These are phyloP conservation scores for Saccharum hybrid DNA, from an alignment of 202 grass and related monocot genomes.

Conservation along the genomic window DNA sequence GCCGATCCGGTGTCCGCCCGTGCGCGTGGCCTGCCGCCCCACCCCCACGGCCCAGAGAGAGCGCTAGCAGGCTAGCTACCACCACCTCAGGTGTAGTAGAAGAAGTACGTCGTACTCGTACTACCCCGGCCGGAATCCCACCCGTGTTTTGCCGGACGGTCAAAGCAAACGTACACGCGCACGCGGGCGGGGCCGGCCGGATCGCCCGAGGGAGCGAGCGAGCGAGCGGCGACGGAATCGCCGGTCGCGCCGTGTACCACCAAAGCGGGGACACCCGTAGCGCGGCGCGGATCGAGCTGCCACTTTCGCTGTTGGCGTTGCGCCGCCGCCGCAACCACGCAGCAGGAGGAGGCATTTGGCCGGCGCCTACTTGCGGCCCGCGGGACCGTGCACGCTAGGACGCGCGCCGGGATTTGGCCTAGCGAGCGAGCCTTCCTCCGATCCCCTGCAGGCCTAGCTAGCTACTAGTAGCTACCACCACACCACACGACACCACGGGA, in stretches of 20 bases:
- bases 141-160: background rate
- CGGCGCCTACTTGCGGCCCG: background rate
- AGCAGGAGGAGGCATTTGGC: background rate
- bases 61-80: too few relatives aligned
- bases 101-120: too few relatives aligned
- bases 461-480: background rate
- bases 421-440: too few relatives aligned
- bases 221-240: constrained; percentile 38
- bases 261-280: constrained; percentile 63
- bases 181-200: background rate
- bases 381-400: background rate
- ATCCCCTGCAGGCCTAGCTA: background rate
- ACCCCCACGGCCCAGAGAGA: too few relatives aligned
- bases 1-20: constrained; percentile 11
- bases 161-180: constrained; percentile 12
- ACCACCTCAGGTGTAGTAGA: too few relatives aligned
- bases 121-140: too few relatives aligned
- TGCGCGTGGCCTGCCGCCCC: too few relatives aligned
- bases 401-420: too few relatives aligned
- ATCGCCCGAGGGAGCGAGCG: background rate
- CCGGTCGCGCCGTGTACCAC: constrained; percentile 31
- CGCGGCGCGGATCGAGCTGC: constrained; percentile 38
- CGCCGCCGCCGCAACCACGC: background rate
- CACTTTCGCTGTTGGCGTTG: background rate
- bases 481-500: background rate